Conservation (phyloP, 2,329 filamentous ascomycete genomes). For the Xylariaceae sp. region DNA sequence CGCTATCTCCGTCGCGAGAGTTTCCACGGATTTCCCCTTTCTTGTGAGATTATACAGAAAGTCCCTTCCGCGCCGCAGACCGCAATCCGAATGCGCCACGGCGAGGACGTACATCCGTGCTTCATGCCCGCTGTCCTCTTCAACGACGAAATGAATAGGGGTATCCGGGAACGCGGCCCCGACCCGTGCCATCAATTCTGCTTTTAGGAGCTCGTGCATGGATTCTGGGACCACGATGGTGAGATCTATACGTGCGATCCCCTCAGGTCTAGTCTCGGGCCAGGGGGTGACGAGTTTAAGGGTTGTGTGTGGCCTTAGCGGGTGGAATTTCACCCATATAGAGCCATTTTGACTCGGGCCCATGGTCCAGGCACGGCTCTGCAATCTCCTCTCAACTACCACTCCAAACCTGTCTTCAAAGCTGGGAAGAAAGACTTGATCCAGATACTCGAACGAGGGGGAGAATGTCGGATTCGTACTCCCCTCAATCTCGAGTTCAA, state of each 20-base stretch:
- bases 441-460: constrained; percentile 56
- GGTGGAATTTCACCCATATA: constrained; percentile 44
- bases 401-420: constrained; percentile 48
- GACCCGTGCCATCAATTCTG: constrained; percentile 38
- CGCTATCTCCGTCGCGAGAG: constrained; percentile 39
- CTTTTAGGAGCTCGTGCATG: constrained; percentile 40
- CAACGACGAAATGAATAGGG: constrained; percentile 40
- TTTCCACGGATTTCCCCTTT: constrained; percentile 37
- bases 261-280: constrained; percentile 17
- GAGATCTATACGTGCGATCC: constrained; percentile 44
- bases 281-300: constrained; percentile 35
- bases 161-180: constrained; percentile 39
- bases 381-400: constrained; percentile 40
- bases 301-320: constrained; percentile 32
- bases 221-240: constrained; percentile 41
- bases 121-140: constrained; percentile 48
- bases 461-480: constrained; percentile 57
- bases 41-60: constrained; percentile 35
- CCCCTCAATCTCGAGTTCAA: constrained; percentile 49
- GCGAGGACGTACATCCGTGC: constrained; percentile 52
- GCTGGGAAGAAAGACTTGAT: constrained; percentile 54
- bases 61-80: constrained; percentile 47
- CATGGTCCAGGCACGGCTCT: constrained; percentile 46
- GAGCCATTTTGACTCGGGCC: constrained; percentile 40
- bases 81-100: constrained; percentile 46